Base-by-base conservation (phyloP, 2,329 filamentous ascomycete genomes). In the Monosporascus sp. region DNA sequence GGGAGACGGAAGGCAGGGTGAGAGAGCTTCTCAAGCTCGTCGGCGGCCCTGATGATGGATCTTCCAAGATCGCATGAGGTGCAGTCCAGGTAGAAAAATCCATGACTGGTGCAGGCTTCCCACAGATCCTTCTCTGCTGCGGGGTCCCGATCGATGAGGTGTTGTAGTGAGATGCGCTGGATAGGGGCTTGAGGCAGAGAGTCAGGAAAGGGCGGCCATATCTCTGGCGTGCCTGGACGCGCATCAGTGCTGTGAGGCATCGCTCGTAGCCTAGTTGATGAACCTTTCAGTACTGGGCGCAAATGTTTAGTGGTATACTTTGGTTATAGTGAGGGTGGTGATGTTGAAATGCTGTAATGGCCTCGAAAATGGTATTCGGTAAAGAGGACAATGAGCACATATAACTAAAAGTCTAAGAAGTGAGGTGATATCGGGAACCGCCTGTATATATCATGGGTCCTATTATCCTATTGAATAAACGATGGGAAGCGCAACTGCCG, bases 41-140 rank as follows among this genome's bases (percentile, higher is more conserved):
- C 60, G 0, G 66, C 62, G 5, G 55, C 57, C 1, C 20, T 7
- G 14, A 53, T 42, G 27, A 67, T 60, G 4, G 51, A 57, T 6
- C 60, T 53, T 17, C 65, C 65, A 0, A 54, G 47, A n/a, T 52
- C 51, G 46, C 55, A 58, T 18, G 59, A 60, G 4, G 50, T 51
- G 2, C 67, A 61, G 5, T 60, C 62, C 4, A 68, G 63, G 50
- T 68, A 68, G 64, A 68, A 68, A 59, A 68, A 68, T 31, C 66
- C 66, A 31, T 62, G 62, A 31, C 62, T 61, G 36, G 57, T 58
- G 54, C 66, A 68, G 4, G 56, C 50, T 2, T 58, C 53, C 46
- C 64, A 65, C 17, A 68, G 58, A 24, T 63, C 62, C 18, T 57
- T 47, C 36, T 59, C 53, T 52, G 65, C 65, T 5, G 48, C 57